Percentiles rank a stretch among this genome's conserved stretches.
phyloP scores from a whole-genome alignment of 805 yeast species.

The Danielia oregonensis region DNA sequence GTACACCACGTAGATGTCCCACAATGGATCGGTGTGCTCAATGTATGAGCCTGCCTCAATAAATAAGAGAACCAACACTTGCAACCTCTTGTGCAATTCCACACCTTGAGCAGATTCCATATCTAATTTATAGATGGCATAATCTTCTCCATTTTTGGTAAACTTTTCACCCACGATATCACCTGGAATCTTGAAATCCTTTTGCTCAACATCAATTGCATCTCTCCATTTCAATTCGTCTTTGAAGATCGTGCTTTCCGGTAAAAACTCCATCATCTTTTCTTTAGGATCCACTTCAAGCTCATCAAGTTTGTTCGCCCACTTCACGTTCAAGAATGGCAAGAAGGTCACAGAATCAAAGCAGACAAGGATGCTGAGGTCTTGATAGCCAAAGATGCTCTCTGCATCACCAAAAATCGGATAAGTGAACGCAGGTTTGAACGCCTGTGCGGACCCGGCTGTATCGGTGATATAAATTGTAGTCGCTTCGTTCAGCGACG shows the following conservation, averaged over 20 bases:
- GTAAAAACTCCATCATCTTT: slow-evolving; percentile 55
- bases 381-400: slow-evolving; percentile 78
- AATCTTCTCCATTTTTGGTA: slow-evolving; percentile 37
- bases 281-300: slow-evolving; percentile 58
- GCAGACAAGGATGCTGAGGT: slow-evolving; percentile 57
- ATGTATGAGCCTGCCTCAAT: slow-evolving; percentile 94
- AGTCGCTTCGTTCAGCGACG: slow-evolving; percentile 65
- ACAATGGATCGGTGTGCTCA: slow-evolving; percentile 66
- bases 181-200: slow-evolving; percentile 42
- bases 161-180: slow-evolving; percentile 24
- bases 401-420: slow-evolving; percentile 93
- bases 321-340: slow-evolving; percentile 67
- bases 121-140: slow-evolving; percentile 49
- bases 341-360: slow-evolving; percentile 72
- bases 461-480: slow-evolving; percentile 54
- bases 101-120: slow-evolving; percentile 39
- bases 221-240: slow-evolving; percentile 71
- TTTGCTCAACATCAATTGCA: slow-evolving; percentile 45
- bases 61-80: slow-evolving; percentile 74
- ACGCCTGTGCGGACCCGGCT: slow-evolving; percentile 52
- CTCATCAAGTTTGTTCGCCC: slow-evolving; percentile 47
- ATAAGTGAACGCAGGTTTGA: slow-evolving; percentile 81
- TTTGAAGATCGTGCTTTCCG: slow-evolving; percentile 54
- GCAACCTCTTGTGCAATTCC: slow-evolving; percentile 65
- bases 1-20: slow-evolving; percentile 71